Conservation (phyloP, 768 basidiomycete genomes). For the Mycena indigotica region DNA sequence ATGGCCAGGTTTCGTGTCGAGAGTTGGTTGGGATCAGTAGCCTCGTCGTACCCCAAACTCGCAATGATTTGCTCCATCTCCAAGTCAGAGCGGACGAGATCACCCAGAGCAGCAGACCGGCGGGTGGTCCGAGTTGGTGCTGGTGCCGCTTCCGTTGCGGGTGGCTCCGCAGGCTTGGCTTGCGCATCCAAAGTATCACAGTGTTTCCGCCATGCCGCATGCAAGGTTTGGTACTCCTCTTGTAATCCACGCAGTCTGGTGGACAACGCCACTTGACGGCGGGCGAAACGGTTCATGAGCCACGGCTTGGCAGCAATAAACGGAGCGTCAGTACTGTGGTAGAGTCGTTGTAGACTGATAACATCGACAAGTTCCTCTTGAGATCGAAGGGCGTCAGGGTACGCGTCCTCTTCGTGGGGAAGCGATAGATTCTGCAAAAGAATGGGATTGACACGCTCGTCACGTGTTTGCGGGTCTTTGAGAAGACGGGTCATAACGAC, state of each 20-base stretch:
- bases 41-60: conserved; percentile 88
- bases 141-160: conserved; percentile 42
- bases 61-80: conserved; percentile 98
- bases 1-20: conserved; percentile 81
- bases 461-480: conserved; percentile 60
- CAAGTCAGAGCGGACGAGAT: conserved; percentile 90
- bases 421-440: conserved; percentile 60
- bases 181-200: conserved; percentile 70
- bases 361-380: conserved; percentile 52
- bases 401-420: conserved; percentile 31
- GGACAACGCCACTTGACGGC: conserved; percentile 50
- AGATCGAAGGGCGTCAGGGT: conserved; percentile 30
- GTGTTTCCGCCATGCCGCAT: conserved; percentile 73
- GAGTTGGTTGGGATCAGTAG: conserved; percentile 90
- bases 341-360: conserved; percentile 40
- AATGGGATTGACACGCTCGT: conserved; percentile 65
- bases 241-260: conserved; percentile 61
- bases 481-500: conserved; percentile 64
- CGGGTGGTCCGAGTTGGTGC: conserved; percentile 66
- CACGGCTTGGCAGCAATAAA: conserved; percentile 48
- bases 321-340: conserved; percentile 35
- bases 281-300: conserved; percentile 56
- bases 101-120: conserved; percentile 75
- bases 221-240: conserved; percentile 66
- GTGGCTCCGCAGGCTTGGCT: conserved; percentile 41